Conservation (phyloP, 805 yeast species). For the Spencermartinsiella europaea region DNA sequence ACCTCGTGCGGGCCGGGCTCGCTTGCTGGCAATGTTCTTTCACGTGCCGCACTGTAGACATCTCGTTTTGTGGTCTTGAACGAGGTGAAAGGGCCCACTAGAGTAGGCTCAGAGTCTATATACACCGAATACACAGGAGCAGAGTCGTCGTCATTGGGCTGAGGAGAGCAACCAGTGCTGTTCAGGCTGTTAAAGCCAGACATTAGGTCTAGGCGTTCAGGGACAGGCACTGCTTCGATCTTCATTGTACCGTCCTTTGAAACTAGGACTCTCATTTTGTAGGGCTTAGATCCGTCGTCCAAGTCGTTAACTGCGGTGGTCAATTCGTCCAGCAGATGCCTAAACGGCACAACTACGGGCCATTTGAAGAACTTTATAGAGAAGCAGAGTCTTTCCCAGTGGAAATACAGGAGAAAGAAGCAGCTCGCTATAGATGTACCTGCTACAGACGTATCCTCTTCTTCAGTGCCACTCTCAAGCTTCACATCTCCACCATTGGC, state of each 20-base stretch:
- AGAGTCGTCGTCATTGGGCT: too few species aligned
- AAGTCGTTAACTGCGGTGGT: conserved; percentile 31
- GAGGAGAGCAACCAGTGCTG: too few species aligned
- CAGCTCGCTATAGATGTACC: conserved; percentile 22
- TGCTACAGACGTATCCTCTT: not conserved
- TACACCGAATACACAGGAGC: conserved; percentile 51
- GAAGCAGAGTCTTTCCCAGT: conserved; percentile 53
- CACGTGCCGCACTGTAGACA: conserved; percentile 59
- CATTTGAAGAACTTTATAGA: conserved; percentile 52
- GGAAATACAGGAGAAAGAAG: conserved; percentile 63
- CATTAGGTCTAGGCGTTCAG: conserved; percentile 15
- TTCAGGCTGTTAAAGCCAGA: conserved; percentile 7
- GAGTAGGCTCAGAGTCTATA: conserved; percentile 48
- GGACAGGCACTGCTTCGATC: conserved; percentile 34
- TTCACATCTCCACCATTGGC: not conserved
- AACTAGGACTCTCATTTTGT: conserved; percentile 50
- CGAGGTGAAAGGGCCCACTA: conserved; percentile 72
- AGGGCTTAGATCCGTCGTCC: conserved; percentile 28
- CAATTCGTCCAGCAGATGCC: conserved; percentile 40
- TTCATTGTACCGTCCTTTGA: conserved; percentile 34
- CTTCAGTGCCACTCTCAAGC: conserved; percentile 1
- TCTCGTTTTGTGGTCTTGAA: conserved; percentile 78
- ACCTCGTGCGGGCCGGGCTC: conserved; percentile 49
- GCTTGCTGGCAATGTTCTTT: conserved; percentile 36
- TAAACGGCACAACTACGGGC: conserved; percentile 40